Base-by-base conservation (phyloP, 306 rosid species). In the Lathyrus oleraceus region DNA sequence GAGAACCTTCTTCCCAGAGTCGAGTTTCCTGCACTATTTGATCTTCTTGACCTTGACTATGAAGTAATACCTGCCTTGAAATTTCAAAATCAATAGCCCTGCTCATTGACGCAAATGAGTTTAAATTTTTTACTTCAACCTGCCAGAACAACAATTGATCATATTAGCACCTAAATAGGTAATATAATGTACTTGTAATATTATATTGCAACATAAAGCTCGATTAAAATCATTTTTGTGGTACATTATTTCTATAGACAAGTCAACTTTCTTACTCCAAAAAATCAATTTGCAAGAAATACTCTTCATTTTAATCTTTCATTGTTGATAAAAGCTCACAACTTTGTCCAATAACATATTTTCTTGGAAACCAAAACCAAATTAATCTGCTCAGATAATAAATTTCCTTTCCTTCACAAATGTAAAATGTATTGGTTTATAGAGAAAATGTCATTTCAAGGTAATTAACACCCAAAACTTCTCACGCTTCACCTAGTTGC, bases 61-160 rank as follows among this genome's bases (percentile, higher is more conserved):
- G 90, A 63, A 94, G 95, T 70, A 43, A 84, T 40, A 82, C 88
- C 75, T 88, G 96, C 81, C 99, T 91, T 48, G 91, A 75, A 78
- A 94, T 87, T 87, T 94, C 99, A 87, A 76, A 91, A 81, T 94
- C 99, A 77, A 91, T 91, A 42, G 95, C 96, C 81, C 97, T 83
- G 76, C 86, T 76, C 73, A 94, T 78, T 9, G 95, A 66, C 49
- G 97, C 84, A 84, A 94, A 94, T 10, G 95, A 86, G 79, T 91
- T 88, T 85, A 94, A 77, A 73, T 94, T 94, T 80, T 94, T 91
- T 76, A 94, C 85, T 92, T 91, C 95, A 69, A 91, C 96, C 99
- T 94, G 92, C 75, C 81, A 84, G 67, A 51, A 78, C 67, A 69
- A 74, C 69, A 69, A 72, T 52, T 51, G 38, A 60, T 67, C 21